phyloP scores from a whole-genome alignment of 169 alveolate genomes.

The Plasmodium vivax region DNA sequence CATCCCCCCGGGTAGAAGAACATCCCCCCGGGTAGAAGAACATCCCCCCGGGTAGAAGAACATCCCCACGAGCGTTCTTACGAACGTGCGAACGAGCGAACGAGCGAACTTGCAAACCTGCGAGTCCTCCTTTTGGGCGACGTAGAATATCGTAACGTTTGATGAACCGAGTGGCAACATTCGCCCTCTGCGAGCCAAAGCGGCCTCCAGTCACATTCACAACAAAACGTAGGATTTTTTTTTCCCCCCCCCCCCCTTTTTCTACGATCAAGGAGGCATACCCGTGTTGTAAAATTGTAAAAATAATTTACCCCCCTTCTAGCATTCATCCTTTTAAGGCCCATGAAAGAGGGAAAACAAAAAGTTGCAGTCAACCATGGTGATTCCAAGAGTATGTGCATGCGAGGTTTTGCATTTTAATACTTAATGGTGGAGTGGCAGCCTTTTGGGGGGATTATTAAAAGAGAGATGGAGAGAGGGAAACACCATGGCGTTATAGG shows the following conservation, averaged over 20 bases:
- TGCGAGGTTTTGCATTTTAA: background rate
- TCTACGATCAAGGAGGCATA: background rate
- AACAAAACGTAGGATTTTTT: background rate
- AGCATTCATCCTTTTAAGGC: background rate
- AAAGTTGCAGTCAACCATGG: background rate
- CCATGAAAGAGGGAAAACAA: conserved; percentile 44
- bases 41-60: background rate
- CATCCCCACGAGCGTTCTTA: background rate
- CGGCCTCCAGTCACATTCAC: background rate
- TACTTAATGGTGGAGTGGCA: background rate
- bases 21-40: no score
- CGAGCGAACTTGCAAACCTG: background rate
- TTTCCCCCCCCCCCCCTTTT: background rate
- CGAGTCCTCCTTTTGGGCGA: background rate
- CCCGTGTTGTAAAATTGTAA: background rate
- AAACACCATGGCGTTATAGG: background rate
- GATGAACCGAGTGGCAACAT: background rate
- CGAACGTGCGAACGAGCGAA: background rate
- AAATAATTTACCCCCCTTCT: background rate
- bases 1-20: no score
- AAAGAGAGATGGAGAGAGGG: background rate
- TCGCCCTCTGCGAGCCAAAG: background rate
- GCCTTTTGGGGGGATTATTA: background rate
- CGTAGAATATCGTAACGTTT: background rate
- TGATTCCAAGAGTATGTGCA: conserved; percentile 33